Evolutionary conservation across 176 grass and related monocot genomes (phyloP).

Genomic region (Musa troglodytarum): DNA sequence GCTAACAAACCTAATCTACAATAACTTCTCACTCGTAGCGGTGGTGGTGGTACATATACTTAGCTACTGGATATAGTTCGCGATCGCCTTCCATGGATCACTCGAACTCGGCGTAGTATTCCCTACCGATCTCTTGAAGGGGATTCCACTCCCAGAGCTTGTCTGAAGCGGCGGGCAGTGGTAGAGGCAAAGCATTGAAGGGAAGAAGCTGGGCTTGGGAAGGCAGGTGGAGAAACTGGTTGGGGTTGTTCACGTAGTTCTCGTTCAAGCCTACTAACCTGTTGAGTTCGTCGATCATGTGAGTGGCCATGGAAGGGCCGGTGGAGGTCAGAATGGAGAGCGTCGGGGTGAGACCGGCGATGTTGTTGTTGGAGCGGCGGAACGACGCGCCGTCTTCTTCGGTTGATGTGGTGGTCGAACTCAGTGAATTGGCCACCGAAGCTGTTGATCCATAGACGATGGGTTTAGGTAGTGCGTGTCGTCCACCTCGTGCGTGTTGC

Average conservation of each 20-base stretch:
- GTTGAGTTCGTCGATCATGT: conserved; percentile 64
- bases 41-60: no score
- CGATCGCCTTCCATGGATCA: conserved; percentile 7
- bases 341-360: conserved; percentile 11
- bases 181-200: conserved; percentile 24
- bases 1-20: no score
- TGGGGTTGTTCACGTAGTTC: conserved; percentile 22
- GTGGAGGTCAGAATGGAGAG: conserved; percentile 33
- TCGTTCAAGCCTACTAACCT: conserved; percentile 42
- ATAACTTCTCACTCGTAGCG: no score
- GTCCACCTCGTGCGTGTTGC: no score
- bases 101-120: conserved; percentile 70
- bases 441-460: conserved; percentile 34
- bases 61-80: no score
- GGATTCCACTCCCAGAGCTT: conserved; percentile 89
- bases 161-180: conserved; percentile 48
- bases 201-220: conserved; percentile 19
- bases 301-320: conserved; percentile 39
- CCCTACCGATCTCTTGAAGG: conserved; percentile 46
- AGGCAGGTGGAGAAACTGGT: conserved; percentile 24
- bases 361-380: conserved; percentile 37
- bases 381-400: conserved; percentile 63
- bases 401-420: conserved; percentile 68
- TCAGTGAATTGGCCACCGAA: conserved; percentile 40
- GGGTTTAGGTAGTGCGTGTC: background rate